phyloP scores from a whole-genome alignment of 208 protist genomes.

The Trypanosoma boissoni region DNA sequence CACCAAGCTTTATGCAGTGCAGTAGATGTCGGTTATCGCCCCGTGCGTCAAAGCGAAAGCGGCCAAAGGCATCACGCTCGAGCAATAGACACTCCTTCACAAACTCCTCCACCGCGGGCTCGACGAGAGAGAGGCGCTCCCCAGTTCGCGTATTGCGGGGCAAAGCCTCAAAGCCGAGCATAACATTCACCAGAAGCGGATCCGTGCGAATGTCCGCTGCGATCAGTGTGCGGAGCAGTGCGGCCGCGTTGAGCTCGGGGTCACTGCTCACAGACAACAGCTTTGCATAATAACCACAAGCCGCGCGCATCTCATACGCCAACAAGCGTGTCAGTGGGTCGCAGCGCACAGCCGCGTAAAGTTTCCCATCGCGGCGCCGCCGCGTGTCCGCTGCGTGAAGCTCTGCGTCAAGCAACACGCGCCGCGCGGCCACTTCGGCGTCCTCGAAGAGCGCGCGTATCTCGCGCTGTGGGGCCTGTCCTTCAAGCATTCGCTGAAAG shows the following conservation, averaged over 20 bases:
- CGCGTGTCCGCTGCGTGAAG: not conserved
- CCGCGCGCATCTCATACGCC: slow-evolving; percentile 70
- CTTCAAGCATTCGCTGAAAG: slow-evolving; percentile 75
- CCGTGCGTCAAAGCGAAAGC: slow-evolving; percentile 74
- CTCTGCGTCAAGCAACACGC: slow-evolving; percentile 46
- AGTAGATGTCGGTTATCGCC: slow-evolving; percentile 69
- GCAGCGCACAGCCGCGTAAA: slow-evolving; percentile 31
- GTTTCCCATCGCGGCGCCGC: slow-evolving; percentile 24
- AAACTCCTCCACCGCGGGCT: slow-evolving; percentile 37
- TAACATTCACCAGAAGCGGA: slow-evolving; percentile 38
- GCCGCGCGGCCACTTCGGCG: slow-evolving; percentile 53
- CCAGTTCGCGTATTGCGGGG: slow-evolving; percentile 49
- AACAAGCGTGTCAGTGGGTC: slow-evolving; percentile 66
- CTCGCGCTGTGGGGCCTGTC: slow-evolving; percentile 62
- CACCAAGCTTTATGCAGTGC: slow-evolving; percentile 58
- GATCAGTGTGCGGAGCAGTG: slow-evolving; percentile 62
- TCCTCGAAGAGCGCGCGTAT: slow-evolving; percentile 76
- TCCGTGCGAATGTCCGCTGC: slow-evolving; percentile 70
- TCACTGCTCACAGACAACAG: slow-evolving; percentile 51
- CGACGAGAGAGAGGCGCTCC: slow-evolving; percentile 20
- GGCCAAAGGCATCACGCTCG: slow-evolving; percentile 79
- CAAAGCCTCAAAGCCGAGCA: slow-evolving; percentile 47
- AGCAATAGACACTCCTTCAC: slow-evolving; percentile 77
- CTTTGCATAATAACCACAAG: slow-evolving; percentile 59
- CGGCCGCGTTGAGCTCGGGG: slow-evolving; percentile 40